These are phyloP conservation scores for Amorphotheca resinae DNA, from an alignment of 495 filamentous ascomycete genomes.

Conservation along the genomic window DNA sequence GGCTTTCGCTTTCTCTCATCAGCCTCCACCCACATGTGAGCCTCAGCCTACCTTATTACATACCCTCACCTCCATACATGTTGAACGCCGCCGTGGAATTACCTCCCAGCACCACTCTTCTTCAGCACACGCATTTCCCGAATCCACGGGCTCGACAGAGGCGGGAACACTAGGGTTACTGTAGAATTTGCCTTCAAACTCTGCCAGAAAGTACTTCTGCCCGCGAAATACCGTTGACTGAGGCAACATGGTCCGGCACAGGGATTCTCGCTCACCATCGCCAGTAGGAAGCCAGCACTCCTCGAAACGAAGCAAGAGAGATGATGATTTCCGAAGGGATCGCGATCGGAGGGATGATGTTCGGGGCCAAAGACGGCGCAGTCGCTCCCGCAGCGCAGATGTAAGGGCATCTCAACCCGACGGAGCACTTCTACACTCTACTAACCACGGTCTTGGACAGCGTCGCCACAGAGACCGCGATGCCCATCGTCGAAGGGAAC, in stretches of 20 bases:
- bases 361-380: constrained; percentile 44
- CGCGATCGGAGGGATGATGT: constrained; percentile 32
- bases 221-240: constrained; percentile 33
- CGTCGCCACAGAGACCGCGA: constrained; percentile 42
- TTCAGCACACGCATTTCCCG: neutral
- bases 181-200: neutral
- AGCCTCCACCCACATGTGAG: neutral
- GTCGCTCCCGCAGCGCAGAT: constrained; percentile 59
- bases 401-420: constrained; percentile 32
- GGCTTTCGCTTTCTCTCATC: neutral
- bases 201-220: constrained; percentile 45
- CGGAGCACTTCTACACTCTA: neutral
- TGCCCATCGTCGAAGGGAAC: constrained; percentile 55
- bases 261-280: constrained; percentile 91
- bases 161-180: neutral
- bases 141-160: neutral
- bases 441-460: constrained; percentile 23
- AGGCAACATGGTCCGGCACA: constrained; percentile 74
- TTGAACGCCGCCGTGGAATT: neutral
- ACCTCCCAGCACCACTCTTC: neutral
- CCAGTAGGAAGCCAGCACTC: constrained; percentile 81
- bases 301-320: constrained; percentile 58
- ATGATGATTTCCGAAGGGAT: constrained; percentile 63
- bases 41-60: neutral
- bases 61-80: neutral